A percentile compares a stretch with the other conserved stretches of the same genome.
Conservation (phyloP, 2,329 filamentous ascomycete species). For the Tricladium varicosporioides region DNA sequence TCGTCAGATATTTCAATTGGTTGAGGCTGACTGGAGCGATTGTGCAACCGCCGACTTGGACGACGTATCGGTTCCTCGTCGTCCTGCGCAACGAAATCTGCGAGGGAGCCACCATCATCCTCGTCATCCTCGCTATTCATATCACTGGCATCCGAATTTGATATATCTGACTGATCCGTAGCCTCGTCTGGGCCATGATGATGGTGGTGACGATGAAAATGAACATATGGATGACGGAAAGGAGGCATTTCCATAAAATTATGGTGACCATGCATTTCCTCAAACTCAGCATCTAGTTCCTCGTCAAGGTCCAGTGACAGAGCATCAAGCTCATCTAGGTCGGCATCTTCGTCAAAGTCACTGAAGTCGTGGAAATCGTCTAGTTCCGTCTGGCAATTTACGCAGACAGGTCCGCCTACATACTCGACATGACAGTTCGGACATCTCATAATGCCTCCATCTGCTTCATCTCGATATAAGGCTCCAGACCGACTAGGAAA, state of each 20-base stretch:
- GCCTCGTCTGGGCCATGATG: constrained; percentile 1
- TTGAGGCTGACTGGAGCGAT: not conserved
- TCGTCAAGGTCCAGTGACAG: constrained; percentile 13
- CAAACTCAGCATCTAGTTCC: constrained; percentile 12
- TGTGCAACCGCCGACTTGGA: not conserved
- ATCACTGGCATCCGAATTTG: constrained; percentile 18
- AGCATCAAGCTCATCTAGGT: constrained; percentile 35
- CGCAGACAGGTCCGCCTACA: constrained; percentile 54
- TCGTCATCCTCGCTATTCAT: constrained; percentile 19
- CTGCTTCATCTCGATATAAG: constrained; percentile 51
- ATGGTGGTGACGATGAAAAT: constrained; percentile 11
- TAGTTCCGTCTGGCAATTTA: constrained; percentile 52
- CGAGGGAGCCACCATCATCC: constrained; percentile 27
- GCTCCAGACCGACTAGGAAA: constrained; percentile 19
- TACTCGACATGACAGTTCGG: constrained; percentile 62
- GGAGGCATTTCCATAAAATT: constrained; percentile 7
- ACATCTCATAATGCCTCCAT: constrained; percentile 60
- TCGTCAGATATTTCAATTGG: constrained; percentile 29
- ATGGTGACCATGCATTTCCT: not conserved
- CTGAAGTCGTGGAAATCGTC: constrained; percentile 41
- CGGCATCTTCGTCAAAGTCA: constrained; percentile 44
- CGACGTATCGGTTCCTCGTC: constrained; percentile 19
- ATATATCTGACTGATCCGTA: constrained; percentile 4
- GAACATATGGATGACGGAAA: not conserved
- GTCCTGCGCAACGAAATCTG: constrained; percentile 31